Conservation (phyloP, 306 rosid genomes). For the Albizia julibrissin region DNA sequence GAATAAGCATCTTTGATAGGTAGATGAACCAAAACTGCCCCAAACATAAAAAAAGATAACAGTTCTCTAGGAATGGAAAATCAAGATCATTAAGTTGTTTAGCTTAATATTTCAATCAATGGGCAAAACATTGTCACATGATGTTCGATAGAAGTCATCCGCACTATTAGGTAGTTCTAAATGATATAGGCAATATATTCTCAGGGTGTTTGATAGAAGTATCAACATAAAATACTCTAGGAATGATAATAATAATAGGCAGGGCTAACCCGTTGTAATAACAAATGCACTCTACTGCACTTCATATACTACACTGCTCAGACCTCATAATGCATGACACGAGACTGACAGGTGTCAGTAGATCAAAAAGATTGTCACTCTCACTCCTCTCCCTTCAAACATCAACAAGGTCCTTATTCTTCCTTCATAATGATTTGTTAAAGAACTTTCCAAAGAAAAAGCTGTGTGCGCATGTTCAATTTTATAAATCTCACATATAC, state of each 20-base stretch:
- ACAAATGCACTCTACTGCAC: neutral
- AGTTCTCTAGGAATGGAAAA: slow-evolving; percentile 5
- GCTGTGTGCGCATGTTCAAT: neutral
- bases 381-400: neutral
- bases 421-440: neutral
- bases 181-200: neutral
- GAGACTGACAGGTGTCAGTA: neutral
- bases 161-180: neutral
- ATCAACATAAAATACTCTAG: neutral
- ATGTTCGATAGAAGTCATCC: neutral
- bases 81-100: neutral
- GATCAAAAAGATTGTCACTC: neutral
- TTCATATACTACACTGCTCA: neutral
- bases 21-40: slow-evolving; percentile 6
- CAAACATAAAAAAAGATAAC: neutral
- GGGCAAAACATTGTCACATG: neutral
- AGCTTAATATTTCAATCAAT: neutral
- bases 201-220: neutral
- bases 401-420: neutral
- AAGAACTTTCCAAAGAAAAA: neutral
- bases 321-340: neutral
- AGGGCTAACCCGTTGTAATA: neutral
- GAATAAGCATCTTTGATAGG: slow-evolving; percentile 11
- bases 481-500: slow-evolving; percentile 9
- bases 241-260: neutral